A percentile compares a stretch with the other conserved stretches of the same genome.
Conservation (phyloP, 1,139 yeast species). For the Diutina ranongensis region DNA sequence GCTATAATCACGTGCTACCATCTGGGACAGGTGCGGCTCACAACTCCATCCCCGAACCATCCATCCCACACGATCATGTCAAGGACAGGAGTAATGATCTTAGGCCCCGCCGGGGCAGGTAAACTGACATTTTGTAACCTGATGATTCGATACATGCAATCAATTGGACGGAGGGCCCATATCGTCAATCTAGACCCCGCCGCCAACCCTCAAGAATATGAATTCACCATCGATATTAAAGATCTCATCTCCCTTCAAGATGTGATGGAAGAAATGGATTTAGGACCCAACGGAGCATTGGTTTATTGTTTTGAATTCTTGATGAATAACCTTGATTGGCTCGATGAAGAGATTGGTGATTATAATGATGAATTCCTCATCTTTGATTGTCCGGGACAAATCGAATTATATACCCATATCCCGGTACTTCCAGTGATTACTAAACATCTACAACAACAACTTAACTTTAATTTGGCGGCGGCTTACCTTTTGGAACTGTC, state of each 20-base stretch:
- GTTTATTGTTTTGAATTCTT: conserved; percentile 88
- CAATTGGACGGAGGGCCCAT: conserved; percentile 87
- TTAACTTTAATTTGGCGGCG: conserved; percentile 85
- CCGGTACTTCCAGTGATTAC: conserved; percentile 88
- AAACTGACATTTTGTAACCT: conserved; percentile 86
- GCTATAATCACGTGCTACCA: not conserved
- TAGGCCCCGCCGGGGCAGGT: conserved; percentile 98
- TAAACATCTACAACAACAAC: conserved; percentile 63
- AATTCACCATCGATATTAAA: conserved; percentile 85
- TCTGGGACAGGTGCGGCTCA: not conserved
- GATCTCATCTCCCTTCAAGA: conserved; percentile 86
- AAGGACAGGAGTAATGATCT: conserved; percentile 85
- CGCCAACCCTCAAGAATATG: conserved; percentile 86
- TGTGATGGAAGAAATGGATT: conserved; percentile 90
- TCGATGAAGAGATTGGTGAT: conserved; percentile 91
- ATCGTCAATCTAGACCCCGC: conserved; percentile 96
- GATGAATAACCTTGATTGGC: conserved; percentile 85
- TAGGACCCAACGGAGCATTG: conserved; percentile 94
- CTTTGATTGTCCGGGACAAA: conserved; percentile 97
- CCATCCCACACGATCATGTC: conserved; percentile 42
- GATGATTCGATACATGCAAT: conserved; percentile 77
- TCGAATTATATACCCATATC: conserved; percentile 88
- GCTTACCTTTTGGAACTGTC: conserved; percentile 90
- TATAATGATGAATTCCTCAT: conserved; percentile 87
- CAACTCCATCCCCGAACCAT: not conserved